These are phyloP conservation scores for Ophiostoma sp. DNA, from an alignment of 2,329 filamentous ascomycete genomes.

Conservation along the genomic window DNA sequence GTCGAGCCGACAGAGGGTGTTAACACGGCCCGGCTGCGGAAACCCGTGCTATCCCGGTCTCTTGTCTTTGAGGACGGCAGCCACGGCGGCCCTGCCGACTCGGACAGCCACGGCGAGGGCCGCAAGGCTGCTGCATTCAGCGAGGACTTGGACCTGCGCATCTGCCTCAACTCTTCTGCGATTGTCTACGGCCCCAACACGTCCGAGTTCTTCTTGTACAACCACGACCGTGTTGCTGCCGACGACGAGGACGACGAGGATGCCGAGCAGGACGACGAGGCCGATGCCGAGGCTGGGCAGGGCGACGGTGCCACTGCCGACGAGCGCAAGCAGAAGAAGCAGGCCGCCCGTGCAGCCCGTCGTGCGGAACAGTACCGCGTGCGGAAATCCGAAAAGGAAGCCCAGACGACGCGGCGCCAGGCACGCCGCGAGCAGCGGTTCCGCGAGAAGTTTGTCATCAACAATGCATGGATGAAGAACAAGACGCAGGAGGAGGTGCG, in stretches of 20 bases:
- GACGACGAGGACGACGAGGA: conserved; percentile 35
- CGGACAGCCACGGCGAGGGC: conserved; percentile 54
- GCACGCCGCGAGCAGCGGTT: conserved; percentile 46
- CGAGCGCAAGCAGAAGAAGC: conserved; percentile 13
- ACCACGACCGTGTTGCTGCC: conserved; percentile 63
- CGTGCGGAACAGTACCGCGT: conserved; percentile 18
- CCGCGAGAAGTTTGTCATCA: conserved; percentile 75
- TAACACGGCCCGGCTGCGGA: conserved; percentile 57
- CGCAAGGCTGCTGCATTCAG: conserved; percentile 57
- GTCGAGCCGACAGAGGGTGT: conserved; percentile 83
- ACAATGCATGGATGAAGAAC: conserved; percentile 74
- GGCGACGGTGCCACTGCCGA: background rate
- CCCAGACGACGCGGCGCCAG: conserved; percentile 31
- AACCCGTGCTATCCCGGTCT: conserved; percentile 66
- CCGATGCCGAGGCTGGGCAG: background rate
- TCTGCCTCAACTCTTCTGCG: conserved; percentile 73
- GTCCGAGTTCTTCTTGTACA: conserved; percentile 66
- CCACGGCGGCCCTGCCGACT: background rate
- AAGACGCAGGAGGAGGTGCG: conserved; percentile 72
- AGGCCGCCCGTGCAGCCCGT: conserved; percentile 17
- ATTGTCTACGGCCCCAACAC: conserved; percentile 70
- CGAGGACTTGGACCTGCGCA: conserved; percentile 65
- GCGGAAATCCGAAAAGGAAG: conserved; percentile 48
- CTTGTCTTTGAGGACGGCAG: conserved; percentile 34
- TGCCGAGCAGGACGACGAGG: conserved; percentile 10